Percentiles rank a stretch among this genome's conserved stretches.
Evolutionary conservation across 1,139 yeast species (phyloP).

Genomic region (Saccharomycopsis crataegensis): DNA sequence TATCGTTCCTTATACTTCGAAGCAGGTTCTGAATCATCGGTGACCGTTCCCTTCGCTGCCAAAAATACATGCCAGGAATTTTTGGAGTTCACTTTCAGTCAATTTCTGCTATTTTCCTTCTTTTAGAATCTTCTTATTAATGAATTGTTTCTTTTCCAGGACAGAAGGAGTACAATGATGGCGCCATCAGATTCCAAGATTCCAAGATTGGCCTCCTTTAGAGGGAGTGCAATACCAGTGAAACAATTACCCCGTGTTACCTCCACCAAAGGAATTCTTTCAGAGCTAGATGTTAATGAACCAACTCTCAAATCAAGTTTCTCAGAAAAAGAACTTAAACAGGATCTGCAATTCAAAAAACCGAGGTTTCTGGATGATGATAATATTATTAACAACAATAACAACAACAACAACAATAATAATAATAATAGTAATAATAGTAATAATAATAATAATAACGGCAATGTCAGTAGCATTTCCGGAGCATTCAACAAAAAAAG

Average conservation of each 20-base stretch:
- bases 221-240: background rate
- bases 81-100: no score
- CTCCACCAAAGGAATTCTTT: background rate
- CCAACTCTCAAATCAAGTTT: background rate
- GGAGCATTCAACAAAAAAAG: no score
- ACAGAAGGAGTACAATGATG: background rate
- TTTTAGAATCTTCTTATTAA: no score
- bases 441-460: no score
- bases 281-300: conserved; percentile 3
- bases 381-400: background rate
- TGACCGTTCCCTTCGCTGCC: no score
- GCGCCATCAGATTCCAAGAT: conserved; percentile 7
- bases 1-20: no score
- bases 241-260: background rate
- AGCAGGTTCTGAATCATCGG: no score
- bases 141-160: no score
- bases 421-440: background rate
- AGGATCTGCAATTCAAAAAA: background rate
- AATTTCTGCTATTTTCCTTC: no score
- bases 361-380: background rate
- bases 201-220: conserved; percentile 5
- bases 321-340: background rate
- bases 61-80: no score
- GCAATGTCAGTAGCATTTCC: no score
- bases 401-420: background rate